Conservation (phyloP, 306 rosid species). For the Lotus japonicus region DNA sequence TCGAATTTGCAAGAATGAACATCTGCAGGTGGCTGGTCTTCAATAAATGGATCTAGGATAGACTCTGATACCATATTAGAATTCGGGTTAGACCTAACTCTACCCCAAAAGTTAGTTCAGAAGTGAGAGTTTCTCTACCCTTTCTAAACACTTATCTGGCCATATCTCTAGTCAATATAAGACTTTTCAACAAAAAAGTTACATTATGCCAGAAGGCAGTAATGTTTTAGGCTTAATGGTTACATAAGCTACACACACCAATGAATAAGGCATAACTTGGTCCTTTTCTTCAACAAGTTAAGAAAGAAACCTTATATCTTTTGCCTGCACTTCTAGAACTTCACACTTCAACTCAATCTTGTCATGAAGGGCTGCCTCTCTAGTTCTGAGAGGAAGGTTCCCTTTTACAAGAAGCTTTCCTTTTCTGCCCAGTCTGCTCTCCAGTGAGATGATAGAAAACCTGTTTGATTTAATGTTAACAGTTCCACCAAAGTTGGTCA, state of each 20-base stretch:
- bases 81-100: too few relatives aligned
- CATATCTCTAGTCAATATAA: too few relatives aligned
- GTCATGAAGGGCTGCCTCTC: slow-evolving; percentile 67
- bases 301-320: slow-evolving; percentile 64
- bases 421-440: slow-evolving; percentile 80
- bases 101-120: too few relatives aligned
- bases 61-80: too few relatives aligned
- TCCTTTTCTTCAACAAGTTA: slow-evolving; percentile 2
- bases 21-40: too few relatives aligned
- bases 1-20: too few relatives aligned
- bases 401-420: slow-evolving; percentile 83
- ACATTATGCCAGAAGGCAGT: background rate
- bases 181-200: too few relatives aligned
- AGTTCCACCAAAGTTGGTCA: slow-evolving; percentile 74
- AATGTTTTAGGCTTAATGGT: background rate
- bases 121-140: too few relatives aligned
- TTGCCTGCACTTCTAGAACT: slow-evolving; percentile 73
- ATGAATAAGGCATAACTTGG: background rate
- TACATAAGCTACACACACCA: background rate
- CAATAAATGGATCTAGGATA: too few relatives aligned
- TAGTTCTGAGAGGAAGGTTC: slow-evolving; percentile 83
- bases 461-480: slow-evolving; percentile 79
- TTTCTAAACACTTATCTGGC: too few relatives aligned
- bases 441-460: slow-evolving; percentile 76
- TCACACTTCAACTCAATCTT: slow-evolving; percentile 88